Conservation (phyloP, 2,329 filamentous ascomycete species). For the Talaromyces sp. region DNA sequence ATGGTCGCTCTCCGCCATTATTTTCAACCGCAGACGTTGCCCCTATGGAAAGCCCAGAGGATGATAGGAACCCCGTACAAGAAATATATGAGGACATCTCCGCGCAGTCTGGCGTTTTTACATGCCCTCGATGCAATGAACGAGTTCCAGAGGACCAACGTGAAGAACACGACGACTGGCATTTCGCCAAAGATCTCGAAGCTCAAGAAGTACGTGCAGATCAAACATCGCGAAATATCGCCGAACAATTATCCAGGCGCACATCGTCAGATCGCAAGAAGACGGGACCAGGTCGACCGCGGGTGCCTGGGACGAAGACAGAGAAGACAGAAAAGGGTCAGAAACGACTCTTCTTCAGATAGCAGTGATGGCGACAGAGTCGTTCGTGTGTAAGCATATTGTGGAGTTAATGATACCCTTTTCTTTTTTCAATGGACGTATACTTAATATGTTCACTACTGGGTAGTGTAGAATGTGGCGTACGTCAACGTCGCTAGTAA, state of each 20-base stretch:
- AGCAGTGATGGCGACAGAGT: neutral
- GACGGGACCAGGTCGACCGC: conserved; percentile 24
- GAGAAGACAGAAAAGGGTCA: conserved; percentile 38
- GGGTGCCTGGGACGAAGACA: conserved; percentile 21
- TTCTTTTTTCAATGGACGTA: neutral
- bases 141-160: conserved; percentile 57
- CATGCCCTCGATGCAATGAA: conserved; percentile 65
- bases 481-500: neutral
- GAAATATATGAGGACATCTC: neutral
- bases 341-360: conserved; percentile 35
- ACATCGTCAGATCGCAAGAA: conserved; percentile 20
- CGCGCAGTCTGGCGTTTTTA: conserved; percentile 28
- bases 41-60: no score
- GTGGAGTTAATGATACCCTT: conserved; percentile 2
- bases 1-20: neutral
- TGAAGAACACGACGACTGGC: conserved; percentile 86
- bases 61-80: neutral
- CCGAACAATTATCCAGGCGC: conserved; percentile 18
- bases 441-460: neutral
- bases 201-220: conserved; percentile 53
- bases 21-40: neutral
- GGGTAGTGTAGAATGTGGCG: neutral
- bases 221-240: conserved; percentile 10
- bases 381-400: neutral
- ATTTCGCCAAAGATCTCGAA: conserved; percentile 84